Evolutionary conservation across 139 green algal genomes (phyloP), one percentile per base, ranked within the genome.

Genomic region (Chlorella sorokiniana): DNA sequence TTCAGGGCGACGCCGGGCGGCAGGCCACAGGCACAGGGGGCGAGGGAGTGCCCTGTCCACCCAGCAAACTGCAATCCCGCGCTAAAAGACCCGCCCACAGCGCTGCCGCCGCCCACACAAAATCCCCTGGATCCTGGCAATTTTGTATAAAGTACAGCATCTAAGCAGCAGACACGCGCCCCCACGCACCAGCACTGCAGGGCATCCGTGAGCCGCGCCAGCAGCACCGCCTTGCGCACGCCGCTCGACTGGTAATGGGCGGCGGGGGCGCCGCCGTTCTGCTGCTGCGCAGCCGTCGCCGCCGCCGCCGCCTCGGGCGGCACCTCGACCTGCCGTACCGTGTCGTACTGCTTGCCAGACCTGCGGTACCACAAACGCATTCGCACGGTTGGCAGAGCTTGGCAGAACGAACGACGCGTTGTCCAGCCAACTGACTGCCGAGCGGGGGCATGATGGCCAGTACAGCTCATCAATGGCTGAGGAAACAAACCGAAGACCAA

Each of bases 211-310:
- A 88, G 81, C 7, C 83, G 76, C 4, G 83, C 83, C 75, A 87
- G 52, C 65, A 69, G 20, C 72, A 86, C 80, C 16, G 83, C 83
- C 68, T 87, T 87, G 59, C 76, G 45, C 64, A 86, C 83, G 31
- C 83, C 83, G n/a, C 3, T 67, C 41, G 79, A 87, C 65, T 85
- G 65, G 74, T 56, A 87, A 10, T 54, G 22, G 18, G 76, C 1
- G 33, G 31, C 22, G 18, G 33, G 8, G 2, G 25, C 31, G 22
- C 10, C n/a, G 3, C 20, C n/a, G n/a, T n/a, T n/a, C 70, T 31
- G 33, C 62, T 31, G 7, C 42, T 40, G 40, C 38, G 10, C 31
- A n/a, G n/a, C n/a, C n/a, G n/a, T 29, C 10, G 59, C 75, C 29
- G 63, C 61, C 4, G 42, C 59, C 25, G 61, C 44, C 1, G 44